A percentile compares a stretch with the other conserved stretches of the same genome.
These are phyloP conservation scores for Xerocomellus amylosporus DNA, from an alignment of 768 basidiomycete species.

Conservation along the genomic window DNA sequence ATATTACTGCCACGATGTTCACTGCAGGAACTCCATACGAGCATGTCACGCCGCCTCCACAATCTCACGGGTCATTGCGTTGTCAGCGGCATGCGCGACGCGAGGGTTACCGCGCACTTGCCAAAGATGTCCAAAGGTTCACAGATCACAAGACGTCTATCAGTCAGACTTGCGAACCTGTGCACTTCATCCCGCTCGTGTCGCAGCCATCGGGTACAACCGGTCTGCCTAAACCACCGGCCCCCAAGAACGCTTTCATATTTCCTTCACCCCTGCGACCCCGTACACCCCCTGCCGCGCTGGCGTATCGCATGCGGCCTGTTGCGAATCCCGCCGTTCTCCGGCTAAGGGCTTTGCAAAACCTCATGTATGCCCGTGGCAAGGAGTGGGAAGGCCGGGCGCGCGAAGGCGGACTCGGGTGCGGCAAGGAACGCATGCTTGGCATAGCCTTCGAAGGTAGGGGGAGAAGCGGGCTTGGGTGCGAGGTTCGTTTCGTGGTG, in stretches of 20 bases:
- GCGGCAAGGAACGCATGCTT: slow-evolving; percentile 57
- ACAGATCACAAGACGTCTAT: slow-evolving; percentile 20
- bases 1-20: slow-evolving; percentile 53
- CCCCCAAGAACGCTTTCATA: slow-evolving; percentile 38
- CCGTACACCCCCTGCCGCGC: slow-evolving; percentile 29
- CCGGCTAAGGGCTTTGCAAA: slow-evolving; percentile 59
- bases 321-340: slow-evolving; percentile 60
- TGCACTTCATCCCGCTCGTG: slow-evolving; percentile 43
- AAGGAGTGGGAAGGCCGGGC: slow-evolving; percentile 47
- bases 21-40: slow-evolving; percentile 34
- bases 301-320: slow-evolving; percentile 50
- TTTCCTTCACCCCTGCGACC: slow-evolving; percentile 44
- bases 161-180: slow-evolving; percentile 20
- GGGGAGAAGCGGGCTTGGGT: slow-evolving; percentile 50
- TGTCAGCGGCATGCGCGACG: slow-evolving; percentile 24
- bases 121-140: slow-evolving; percentile 44
- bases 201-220: slow-evolving; percentile 33
- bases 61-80: slow-evolving; percentile 6
- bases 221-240: slow-evolving; percentile 23
- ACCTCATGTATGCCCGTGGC: slow-evolving; percentile 45
- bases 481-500: slow-evolving; percentile 38
- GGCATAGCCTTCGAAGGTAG: slow-evolving; percentile 60
- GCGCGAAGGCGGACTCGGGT: slow-evolving; percentile 48
- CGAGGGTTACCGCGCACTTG: slow-evolving; percentile 43
- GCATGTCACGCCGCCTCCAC: slow-evolving; percentile 15